Evolutionary conservation across 1,139 yeast genomes (phyloP), one percentile per base, ranked within the genome.

Genomic region (Candida frijolesensis): DNA sequence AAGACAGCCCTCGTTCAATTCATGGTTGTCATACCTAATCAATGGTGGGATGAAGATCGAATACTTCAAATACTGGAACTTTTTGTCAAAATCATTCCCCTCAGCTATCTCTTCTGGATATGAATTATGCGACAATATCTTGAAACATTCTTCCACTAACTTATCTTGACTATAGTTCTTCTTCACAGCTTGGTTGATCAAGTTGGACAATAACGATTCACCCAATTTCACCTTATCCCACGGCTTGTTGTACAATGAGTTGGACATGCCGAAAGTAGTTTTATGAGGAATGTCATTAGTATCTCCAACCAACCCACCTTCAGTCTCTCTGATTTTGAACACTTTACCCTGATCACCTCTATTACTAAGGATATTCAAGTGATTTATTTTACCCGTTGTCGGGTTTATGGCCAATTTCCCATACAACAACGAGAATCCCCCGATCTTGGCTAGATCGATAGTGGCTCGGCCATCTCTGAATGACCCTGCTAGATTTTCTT

Each of bases 381-480:
- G 75, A 10, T 71, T 56, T 11, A 78, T 55, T 45, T 61, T 57
- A 4, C 64, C 62, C 4, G 62, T 60, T 12, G 45, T 44, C 1
- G 65, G 58, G 43, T 66, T 61, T 14, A 64, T 47, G 4, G 59
- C 56, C 9, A 85, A 64, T 46, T 77, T 74, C 0, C 97, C 98
- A 64, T 85, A 87, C 41, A 94, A 66, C 54, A 94, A 70, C 7
- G 88, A 84, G 65, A 92, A 92, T n/a, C 96, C 96, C 0, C 96
- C 97, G 16, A 91, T 81, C 35, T 74, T 67, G 8, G 65, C 60
- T 29, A 89, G 65, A 32, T 70, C 67, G 4, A 64, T 59, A 14
- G 58, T 52, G 4, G 42, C 44, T 52, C 55, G 19, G 34, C 60
- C 46, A 14, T 66, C 58, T 2, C 72, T 60, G 15, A 73, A 65